Base-by-base conservation (phyloP, 164 flowering plant species). In the Protea cynaroides region DNA sequence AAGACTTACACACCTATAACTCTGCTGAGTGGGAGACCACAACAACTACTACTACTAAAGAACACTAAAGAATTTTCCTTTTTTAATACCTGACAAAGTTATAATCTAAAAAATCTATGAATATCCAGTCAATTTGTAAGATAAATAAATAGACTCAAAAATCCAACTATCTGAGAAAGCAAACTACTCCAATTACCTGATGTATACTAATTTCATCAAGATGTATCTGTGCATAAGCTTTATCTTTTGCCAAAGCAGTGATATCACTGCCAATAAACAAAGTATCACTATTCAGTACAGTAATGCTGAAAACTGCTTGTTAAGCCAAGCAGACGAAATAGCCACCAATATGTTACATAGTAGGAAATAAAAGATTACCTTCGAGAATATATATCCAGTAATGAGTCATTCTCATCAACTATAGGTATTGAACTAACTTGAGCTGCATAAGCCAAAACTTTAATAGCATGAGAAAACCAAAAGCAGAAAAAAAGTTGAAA, bases 381-480 rank as follows among this genome's bases (percentile, higher is more conserved):
- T 72, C 96, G 82, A 69, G 86, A 86, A 75, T 92, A 90, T 56
- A 92, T 75, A 74, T 92, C 98, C 69, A 90, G 60, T 68, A 92
- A 71, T 4, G 97, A 83, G 68, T 87, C 88, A 77, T 80, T 86
- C 18, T 92, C 94, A 78, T 92, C 96, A 69, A 92, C 98, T 55
- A 92, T 83, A 1, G 98, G 98, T 60, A 92, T 81, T 23, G 98
- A 83, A 78, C 98, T 92, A 63, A 88, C 96, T 72, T 84, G 80
- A 71, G 90, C 96, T 92, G 87, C 78, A 82, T 59, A 65, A 51
- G 7, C 7, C 69, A 25, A 62, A 44, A 36, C 54, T 8, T 1
- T 2, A 53, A 58, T 44, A 25, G 7, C 46, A 60, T 65, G 29
- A 69, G 52, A 37, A 63, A 50, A 62, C 11, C 21, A 44, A n/a